Evolutionary conservation across 495 filamentous ascomycete species (phyloP).

Genomic region (Aspergillus olivimuriae): DNA sequence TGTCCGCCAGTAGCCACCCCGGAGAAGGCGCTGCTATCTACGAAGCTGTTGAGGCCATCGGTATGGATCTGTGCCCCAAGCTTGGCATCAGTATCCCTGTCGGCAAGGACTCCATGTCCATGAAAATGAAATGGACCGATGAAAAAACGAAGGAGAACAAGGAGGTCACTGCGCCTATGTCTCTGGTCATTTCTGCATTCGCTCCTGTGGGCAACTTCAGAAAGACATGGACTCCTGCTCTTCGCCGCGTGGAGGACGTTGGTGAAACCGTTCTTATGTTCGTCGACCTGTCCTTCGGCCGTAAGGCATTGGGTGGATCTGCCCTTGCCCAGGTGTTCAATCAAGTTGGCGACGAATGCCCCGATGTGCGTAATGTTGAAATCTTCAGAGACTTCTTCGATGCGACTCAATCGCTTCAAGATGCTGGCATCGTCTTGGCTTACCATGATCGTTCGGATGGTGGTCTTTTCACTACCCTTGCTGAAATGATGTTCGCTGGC

Average conservation of each 20-base stretch:
- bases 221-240: constrained; percentile 88
- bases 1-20: constrained; percentile 88
- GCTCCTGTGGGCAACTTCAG: constrained; percentile 69
- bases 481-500: constrained; percentile 98
- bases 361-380: constrained; percentile 76
- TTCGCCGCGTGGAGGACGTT: constrained; percentile 76
- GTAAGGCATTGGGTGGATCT: constrained; percentile 79
- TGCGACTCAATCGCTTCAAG: constrained; percentile 78
- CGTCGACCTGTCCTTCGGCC: constrained; percentile 77
- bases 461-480: constrained; percentile 84
- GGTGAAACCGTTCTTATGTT: constrained; percentile 87
- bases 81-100: constrained; percentile 90
- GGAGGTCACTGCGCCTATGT: constrained; percentile 87
- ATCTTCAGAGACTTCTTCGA: constrained; percentile 89
- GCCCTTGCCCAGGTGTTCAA: constrained; percentile 90
- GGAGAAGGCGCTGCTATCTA: constrained; percentile 94
- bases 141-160: constrained; percentile 57
- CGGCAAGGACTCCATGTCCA: constrained; percentile 96
- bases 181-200: constrained; percentile 86
- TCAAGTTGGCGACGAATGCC: constrained; percentile 74
- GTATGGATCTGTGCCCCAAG: constrained; percentile 76
- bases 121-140: constrained; percentile 96
- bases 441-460: constrained; percentile 95
- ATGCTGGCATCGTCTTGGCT: constrained; percentile 80
- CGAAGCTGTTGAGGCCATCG: constrained; percentile 89